Base-by-base conservation (phyloP, 73 alveolate genomes). In the Blepharisma japonicum region DNA sequence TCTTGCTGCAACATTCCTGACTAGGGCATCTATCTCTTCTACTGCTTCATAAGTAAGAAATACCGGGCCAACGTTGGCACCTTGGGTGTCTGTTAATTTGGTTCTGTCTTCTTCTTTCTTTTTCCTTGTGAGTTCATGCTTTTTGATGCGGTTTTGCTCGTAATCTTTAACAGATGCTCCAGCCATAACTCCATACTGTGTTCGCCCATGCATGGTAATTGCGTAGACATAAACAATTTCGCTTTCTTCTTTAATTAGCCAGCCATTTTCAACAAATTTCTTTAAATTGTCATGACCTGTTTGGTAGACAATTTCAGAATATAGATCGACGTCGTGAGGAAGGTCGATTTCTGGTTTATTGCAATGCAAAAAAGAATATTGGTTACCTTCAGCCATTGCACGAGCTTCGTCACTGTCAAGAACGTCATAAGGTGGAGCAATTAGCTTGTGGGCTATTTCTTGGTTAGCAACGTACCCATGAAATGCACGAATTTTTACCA, bases 41-140 rank as follows among this genome's bases (percentile, higher is more conserved):
- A 86, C 85, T 45, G 76, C 90, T 61, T 27, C 32, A 72, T 76
- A 90, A 46, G 95, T 66, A 49, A 84, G 80, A 82, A 88, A 84
- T 11, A 86, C 92, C 6, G 97, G 97, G 5, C 90, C 94, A 6
- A 84, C 90, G 51, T 90, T 90, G 21, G 97, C 97, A 55, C 87
- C 72, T 55, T 88, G 82, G 55, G 81, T 76, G 71, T 83, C 89
- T 18, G 85, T 76, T 18, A 88, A 80, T 49, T 80, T 83, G 27
- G 92, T 88, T 45, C 97, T 78, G 74, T 87, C 97, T 45, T 71
- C 87, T 51, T 84, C 97, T 49, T 80, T 85, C 79, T 90, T 82
- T 48, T 87, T 86, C 47, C 93, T 70, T 1, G 97, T 90, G 42
- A 86, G 84, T 71, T 90, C 97, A 71, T 90, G 97, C 56, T 72